Evolutionary conservation across 352 stramenopile genomes (phyloP).

Genomic region (Globisporangium cystogenes): DNA sequence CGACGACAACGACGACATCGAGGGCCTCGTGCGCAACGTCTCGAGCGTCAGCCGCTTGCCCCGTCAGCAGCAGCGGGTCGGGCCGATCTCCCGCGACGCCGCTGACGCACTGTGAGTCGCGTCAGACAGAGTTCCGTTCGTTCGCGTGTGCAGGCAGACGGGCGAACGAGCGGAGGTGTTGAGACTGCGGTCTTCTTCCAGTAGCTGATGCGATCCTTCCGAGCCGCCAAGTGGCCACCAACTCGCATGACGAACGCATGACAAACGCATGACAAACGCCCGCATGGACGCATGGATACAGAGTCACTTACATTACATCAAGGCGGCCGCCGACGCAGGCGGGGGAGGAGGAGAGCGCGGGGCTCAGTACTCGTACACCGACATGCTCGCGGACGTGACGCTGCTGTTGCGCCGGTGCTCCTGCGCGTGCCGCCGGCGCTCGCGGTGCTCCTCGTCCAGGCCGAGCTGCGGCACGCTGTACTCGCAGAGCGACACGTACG

Average conservation of each 20-base stretch:
- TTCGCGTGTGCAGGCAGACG: background rate
- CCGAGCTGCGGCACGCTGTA: conserved; percentile 71
- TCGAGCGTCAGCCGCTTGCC: conserved; percentile 9
- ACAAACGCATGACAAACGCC: too few species aligned
- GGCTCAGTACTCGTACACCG: conserved; percentile 14
- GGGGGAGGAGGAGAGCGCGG: background rate
- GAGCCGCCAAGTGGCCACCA: background rate
- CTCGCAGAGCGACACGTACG: conserved; percentile 74
- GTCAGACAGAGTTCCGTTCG: background rate
- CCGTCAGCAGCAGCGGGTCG: conserved; percentile 12
- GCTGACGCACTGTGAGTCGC: conserved; percentile 15
- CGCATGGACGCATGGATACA: background rate
- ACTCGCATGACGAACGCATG: background rate
- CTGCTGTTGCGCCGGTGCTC: conserved; percentile 76
- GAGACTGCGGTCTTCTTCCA: too few species aligned
- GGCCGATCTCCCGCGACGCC: conserved; percentile 40
- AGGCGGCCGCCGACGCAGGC: background rate
- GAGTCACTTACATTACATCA: conserved; percentile 1
- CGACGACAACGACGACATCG: conserved; percentile 30
- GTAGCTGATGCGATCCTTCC: too few species aligned
- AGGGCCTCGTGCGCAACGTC: conserved; percentile 31
- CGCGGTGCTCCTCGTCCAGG: conserved; percentile 57
- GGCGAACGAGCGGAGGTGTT: too few species aligned
- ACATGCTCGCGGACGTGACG: conserved; percentile 28
- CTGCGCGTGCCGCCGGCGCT: conserved; percentile 66